A percentile compares a stretch with the other conserved stretches of the same genome.
Conservation (phyloP, 345 rosid species). For the Pistacia integerrima region DNA sequence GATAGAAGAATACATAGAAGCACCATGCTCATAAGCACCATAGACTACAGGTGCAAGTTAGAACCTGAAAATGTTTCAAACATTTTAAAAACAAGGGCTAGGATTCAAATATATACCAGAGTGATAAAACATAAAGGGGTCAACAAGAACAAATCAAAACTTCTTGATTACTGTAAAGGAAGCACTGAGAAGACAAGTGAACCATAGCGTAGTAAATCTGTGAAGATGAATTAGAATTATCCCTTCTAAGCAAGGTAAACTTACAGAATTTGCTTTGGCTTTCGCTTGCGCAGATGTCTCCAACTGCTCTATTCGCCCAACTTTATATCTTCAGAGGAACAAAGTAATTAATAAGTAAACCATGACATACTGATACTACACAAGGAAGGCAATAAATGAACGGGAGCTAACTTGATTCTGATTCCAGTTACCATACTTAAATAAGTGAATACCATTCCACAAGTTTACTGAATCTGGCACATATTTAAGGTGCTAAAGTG, state of each 20-base stretch:
- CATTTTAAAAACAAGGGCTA: too few species aligned
- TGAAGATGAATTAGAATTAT: conserved; percentile 18
- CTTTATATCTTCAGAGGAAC: conserved; percentile 68
- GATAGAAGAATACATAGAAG: neutral
- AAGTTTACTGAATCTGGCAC: conserved; percentile 7
- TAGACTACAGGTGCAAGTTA: too few species aligned
- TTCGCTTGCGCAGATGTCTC: conserved; percentile 89
- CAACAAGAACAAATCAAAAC: too few species aligned
- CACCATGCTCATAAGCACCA: too few species aligned
- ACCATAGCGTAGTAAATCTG: neutral
- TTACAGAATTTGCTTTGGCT: conserved; percentile 75
- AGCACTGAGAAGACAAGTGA: neutral
- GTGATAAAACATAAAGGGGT: too few species aligned
- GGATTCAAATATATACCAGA: too few species aligned
- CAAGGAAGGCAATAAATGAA: conserved; percentile 14
- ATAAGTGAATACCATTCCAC: conserved; percentile 16
- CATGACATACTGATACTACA: conserved; percentile 8
- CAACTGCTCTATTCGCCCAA: conserved; percentile 93
- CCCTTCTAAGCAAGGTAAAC: conserved; percentile 28
- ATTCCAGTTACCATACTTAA: conserved; percentile 4
- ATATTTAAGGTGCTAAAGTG: neutral
- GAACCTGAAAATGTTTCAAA: too few species aligned
- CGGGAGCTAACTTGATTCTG: conserved; percentile 7
- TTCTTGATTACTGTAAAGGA: conserved; percentile 1
- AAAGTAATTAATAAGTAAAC: conserved; percentile 17